phyloP scores from a whole-genome alignment of 148 eudicot species.

The Rhododendron ferrugineum region DNA sequence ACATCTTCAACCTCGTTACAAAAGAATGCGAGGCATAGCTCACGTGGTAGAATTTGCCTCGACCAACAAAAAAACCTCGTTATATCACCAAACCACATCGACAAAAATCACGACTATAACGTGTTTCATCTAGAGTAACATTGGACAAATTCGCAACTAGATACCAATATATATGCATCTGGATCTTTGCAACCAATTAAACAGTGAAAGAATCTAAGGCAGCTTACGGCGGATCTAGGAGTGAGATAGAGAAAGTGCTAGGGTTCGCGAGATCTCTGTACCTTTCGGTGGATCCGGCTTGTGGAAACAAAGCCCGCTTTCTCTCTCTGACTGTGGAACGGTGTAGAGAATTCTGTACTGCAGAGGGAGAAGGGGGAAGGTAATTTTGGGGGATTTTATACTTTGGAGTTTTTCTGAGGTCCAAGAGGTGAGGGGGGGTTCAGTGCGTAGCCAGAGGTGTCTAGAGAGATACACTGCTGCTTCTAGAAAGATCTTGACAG shows the following conservation, averaged over 20 bases:
- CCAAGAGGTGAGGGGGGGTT: not conserved
- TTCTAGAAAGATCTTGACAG: slow-evolving; percentile 13
- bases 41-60: not conserved
- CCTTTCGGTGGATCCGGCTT: not conserved
- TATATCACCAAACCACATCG: not conserved
- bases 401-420: not conserved
- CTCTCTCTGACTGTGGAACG: not conserved
- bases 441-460: not conserved
- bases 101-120: not conserved
- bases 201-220: not conserved
- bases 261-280: slow-evolving; percentile 5
- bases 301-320: not conserved
- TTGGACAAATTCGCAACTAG: not conserved
- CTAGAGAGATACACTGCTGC: not conserved
- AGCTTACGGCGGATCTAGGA: not conserved
- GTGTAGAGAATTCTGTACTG: not conserved
- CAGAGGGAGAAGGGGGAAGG: not conserved
- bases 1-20: not conserved
- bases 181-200: not conserved
- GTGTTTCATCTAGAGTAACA: not conserved
- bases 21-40: not conserved
- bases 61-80: not conserved
- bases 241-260: not conserved
- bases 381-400: not conserved
- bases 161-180: too few relatives aligned